Evolutionary conservation across 768 basidiomycete genomes (phyloP).

Genomic region (Galerina marginata): DNA sequence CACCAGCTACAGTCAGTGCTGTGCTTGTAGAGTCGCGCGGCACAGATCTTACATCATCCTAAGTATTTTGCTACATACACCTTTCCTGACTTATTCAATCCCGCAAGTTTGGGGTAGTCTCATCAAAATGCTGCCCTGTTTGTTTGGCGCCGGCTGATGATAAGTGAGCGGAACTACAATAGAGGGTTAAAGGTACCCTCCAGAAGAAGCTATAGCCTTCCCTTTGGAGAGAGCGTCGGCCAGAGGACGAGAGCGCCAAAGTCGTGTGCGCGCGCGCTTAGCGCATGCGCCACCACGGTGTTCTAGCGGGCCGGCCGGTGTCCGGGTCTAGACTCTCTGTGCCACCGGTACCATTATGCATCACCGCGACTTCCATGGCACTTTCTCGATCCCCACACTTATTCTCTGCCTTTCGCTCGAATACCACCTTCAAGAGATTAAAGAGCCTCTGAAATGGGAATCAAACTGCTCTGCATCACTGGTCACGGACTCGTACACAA

Average conservation of each 20-base stretch:
- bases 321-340: neutral
- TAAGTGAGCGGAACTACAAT: neutral
- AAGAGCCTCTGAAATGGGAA: too few relatives aligned
- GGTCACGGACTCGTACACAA: too few relatives aligned
- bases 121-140: neutral
- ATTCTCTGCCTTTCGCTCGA: neutral
- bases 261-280: conserved; percentile 1
- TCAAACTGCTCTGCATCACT: too few relatives aligned
- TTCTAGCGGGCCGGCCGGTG: conserved; percentile 2
- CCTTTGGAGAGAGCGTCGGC: neutral
- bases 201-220: neutral
- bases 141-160: neutral
- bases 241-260: neutral
- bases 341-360: neutral
- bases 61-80: neutral
- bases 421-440: neutral
- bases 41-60: too few relatives aligned
- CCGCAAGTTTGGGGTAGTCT: neutral
- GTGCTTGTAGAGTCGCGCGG: too few relatives aligned
- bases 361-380: conserved; percentile 1
- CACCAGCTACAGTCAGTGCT: too few relatives aligned
- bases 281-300: conserved; percentile 3
- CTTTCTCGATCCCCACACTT: neutral
- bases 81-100: neutral
- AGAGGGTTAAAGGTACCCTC: neutral